phyloP scores from a whole-genome alignment of 805 yeast species.

The Ogataea wickerhamii region DNA sequence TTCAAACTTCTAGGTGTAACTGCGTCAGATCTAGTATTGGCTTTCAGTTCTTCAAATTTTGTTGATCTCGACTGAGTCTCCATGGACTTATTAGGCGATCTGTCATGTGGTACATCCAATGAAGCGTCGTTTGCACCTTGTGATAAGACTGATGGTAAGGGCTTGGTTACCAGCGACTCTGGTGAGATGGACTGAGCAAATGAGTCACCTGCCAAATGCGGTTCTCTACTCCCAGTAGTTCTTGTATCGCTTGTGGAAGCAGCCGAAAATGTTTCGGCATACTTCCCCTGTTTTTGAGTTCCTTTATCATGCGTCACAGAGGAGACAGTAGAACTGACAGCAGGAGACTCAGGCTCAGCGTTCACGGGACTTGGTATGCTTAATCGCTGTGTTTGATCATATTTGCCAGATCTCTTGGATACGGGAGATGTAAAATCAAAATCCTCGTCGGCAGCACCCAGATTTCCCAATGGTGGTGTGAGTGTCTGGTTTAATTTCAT shows the following conservation, averaged over 20 bases:
- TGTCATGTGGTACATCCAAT: too few species aligned
- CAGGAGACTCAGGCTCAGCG: neutral
- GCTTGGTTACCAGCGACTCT: too few species aligned
- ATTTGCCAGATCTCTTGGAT: conserved; percentile 4
- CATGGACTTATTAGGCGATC: too few species aligned
- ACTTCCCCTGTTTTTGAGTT: neutral
- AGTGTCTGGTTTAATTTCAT: too few species aligned
- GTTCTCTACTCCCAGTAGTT: conserved; percentile 1
- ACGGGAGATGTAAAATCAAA: conserved; percentile 12
- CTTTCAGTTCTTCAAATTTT: too few species aligned
- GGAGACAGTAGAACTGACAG: conserved; percentile 1
- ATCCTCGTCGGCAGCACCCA: conserved; percentile 5
- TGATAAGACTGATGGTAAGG: too few species aligned
- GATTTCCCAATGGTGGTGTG: neutral
- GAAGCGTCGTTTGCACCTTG: too few species aligned
- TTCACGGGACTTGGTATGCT: neutral
- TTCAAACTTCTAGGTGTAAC: too few species aligned
- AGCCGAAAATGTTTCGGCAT: neutral
- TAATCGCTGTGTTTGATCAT: neutral
- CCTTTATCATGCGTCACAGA: neutral
- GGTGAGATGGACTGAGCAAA: neutral
- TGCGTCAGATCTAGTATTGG: too few species aligned
- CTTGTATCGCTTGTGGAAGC: conserved; percentile 1
- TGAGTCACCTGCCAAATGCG: neutral
- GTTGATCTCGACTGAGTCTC: too few species aligned